These are phyloP conservation scores for Podospora didyma DNA, from an alignment of 495 filamentous ascomycete species.

Conservation along the genomic window DNA sequence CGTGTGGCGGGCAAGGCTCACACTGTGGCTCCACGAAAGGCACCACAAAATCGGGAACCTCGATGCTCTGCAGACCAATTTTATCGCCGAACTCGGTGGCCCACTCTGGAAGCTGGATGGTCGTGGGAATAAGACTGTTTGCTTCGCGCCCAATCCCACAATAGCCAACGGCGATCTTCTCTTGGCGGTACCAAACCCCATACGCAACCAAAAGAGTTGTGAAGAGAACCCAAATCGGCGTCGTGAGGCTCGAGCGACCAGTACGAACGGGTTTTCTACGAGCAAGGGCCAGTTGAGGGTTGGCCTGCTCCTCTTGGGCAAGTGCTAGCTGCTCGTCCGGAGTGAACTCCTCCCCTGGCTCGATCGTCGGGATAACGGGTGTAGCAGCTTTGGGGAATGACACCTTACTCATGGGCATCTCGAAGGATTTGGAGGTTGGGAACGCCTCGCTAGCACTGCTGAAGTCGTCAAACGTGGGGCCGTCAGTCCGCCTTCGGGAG, in stretches of 20 bases:
- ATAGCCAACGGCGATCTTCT: constrained; percentile 92
- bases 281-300: constrained; percentile 23
- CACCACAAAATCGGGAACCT: constrained; percentile 62
- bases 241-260: constrained; percentile 26
- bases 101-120: constrained; percentile 44
- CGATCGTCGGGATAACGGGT: constrained; percentile 25
- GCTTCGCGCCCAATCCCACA: constrained; percentile 77
- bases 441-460: constrained; percentile 18
- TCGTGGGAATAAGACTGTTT: constrained; percentile 37
- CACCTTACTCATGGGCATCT: constrained; percentile 37
- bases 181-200: constrained; percentile 80
- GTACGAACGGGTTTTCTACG: constrained; percentile 16
- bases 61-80: constrained; percentile 37
- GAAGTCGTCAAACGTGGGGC: constrained; percentile 17
- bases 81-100: constrained; percentile 32
- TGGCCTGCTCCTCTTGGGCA: constrained; percentile 51
- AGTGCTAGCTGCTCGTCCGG: constrained; percentile 82
- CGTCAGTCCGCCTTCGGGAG: constrained; percentile 32
- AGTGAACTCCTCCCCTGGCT: constrained; percentile 86
- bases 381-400: constrained; percentile 20
- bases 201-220: constrained; percentile 66
- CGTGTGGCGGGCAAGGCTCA: constrained; percentile 88
- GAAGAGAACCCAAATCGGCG: constrained; percentile 63
- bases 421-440: constrained; percentile 42
- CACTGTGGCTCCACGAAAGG: constrained; percentile 72